phyloP scores from a whole-genome alignment of 139 green algal genomes.

The Spirogloea muscicola region DNA sequence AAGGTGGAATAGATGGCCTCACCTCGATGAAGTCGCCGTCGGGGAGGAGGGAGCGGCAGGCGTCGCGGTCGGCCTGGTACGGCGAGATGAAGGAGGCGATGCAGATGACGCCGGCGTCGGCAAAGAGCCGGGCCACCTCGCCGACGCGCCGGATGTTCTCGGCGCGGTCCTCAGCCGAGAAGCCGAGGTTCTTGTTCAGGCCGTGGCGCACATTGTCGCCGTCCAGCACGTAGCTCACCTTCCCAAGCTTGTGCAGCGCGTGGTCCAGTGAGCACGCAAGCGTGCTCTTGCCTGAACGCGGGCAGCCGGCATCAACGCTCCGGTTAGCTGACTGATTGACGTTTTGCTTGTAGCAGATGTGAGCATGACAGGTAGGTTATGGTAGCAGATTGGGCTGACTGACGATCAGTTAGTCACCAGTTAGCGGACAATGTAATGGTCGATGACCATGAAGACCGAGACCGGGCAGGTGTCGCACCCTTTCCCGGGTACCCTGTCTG shows the following conservation, averaged over 20 bases:
- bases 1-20: too few relatives aligned
- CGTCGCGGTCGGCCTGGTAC: conserved; percentile 69
- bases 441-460: too few relatives aligned
- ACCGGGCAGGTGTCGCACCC: too few relatives aligned
- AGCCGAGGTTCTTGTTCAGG: conserved; percentile 85
- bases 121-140: conserved; percentile 66
- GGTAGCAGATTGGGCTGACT: too few relatives aligned
- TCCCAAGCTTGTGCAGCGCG: conserved; percentile 66
- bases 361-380: too few relatives aligned
- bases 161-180: conserved; percentile 68
- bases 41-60: conserved; percentile 59
- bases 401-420: too few relatives aligned
- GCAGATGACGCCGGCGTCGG: conserved; percentile 77
- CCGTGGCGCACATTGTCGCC: conserved; percentile 91
- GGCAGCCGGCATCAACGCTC: too few relatives aligned
- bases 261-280: conserved; percentile 68
- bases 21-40: conserved; percentile 79
- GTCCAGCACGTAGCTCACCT: conserved; percentile 75
- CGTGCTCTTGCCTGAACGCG: conserved; percentile 52
- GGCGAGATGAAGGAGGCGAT: conserved; percentile 86
- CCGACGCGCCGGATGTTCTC: conserved; percentile 92
- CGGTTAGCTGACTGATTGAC: too few relatives aligned
- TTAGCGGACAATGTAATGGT: too few relatives aligned
- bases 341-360: too few relatives aligned
- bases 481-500: too few relatives aligned